phyloP scores from a whole-genome alignment of 441 rosid species.

The Dalechampia spathulata region DNA sequence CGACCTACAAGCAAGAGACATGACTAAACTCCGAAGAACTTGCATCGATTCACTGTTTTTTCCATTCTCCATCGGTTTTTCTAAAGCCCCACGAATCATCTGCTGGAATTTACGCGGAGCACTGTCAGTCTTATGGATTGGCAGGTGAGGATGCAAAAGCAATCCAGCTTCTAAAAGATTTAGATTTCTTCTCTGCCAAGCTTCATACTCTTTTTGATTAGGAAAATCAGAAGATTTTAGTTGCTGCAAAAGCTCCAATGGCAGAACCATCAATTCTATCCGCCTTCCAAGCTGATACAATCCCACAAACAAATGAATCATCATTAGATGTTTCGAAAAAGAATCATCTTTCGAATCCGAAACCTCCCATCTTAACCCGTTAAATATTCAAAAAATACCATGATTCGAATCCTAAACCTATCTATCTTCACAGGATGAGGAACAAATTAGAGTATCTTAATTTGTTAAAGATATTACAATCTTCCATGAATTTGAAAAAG shows the following conservation, averaged over 20 bases:
- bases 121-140: conserved; percentile 48
- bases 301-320: conserved; percentile 11
- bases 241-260: conserved; percentile 89
- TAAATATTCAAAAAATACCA: too few relatives aligned
- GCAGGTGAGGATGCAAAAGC: conserved; percentile 69
- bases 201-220: conserved; percentile 69
- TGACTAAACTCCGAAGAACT: conserved; percentile 68
- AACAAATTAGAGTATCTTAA: too few relatives aligned
- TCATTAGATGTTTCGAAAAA: neutral
- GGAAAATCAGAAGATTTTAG: conserved; percentile 76
- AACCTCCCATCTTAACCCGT: too few relatives aligned
- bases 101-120: conserved; percentile 61
- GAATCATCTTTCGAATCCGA: neutral
- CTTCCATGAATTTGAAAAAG: too few relatives aligned
- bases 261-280: conserved; percentile 81
- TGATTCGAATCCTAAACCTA: too few relatives aligned
- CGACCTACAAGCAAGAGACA: conserved; percentile 76
- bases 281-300: conserved; percentile 74
- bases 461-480: too few relatives aligned
- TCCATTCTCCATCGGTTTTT: conserved; percentile 75
- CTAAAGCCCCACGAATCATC: conserved; percentile 71
- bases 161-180: conserved; percentile 92
- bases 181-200: conserved; percentile 77
- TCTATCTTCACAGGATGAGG: too few relatives aligned
- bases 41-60: conserved; percentile 85